Base-by-base conservation (phyloP, 2,329 filamentous ascomycete species). In the Orbilia quercus region DNA sequence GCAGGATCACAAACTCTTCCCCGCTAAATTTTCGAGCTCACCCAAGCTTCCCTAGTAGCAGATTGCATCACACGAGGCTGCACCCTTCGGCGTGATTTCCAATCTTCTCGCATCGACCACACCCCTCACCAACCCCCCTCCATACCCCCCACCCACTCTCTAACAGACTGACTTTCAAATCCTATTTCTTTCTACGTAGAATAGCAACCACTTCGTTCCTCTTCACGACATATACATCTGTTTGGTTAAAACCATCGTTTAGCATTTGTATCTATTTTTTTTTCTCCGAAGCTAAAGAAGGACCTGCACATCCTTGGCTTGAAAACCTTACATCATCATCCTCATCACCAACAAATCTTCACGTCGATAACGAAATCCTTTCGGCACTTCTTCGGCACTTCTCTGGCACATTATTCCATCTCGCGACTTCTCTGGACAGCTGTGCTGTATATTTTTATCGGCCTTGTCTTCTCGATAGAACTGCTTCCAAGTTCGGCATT, bases 11-110 rank as follows among this genome's bases (percentile, higher is more conserved):
- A 58, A 45, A 48, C 44, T 44, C 53, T 67, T 64, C 66, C 69
- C 69, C 69, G 69, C 69, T 62, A 73, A 66, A 73, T 60, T 65
- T 66, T 73, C 69, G 55, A 66, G 60, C 67, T 72, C 54, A 36
- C 31, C 34, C 23, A 44, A 65, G 67, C 69, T 73, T 60, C 60
- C 69, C 60, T 73, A 45, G n/a, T n/a, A n/a, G 40, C 18, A 22
- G 60, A 65, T 65, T 72, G 60, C 69, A 73, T 66, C 69, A 73
- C 69, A 73, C 69, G 69, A 73, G 69, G 69, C 69, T 73, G 69
- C 69, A 73, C 69, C 69, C 69, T 72, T 60, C 60, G 47, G 48
- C 69, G 69, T 73, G 67, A 53, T 48, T 50, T 40, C 44, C 53
- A 55, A 73, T 66, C 67, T 64, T n/a, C 23, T 31, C 14, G 28